A percentile compares a stretch with the other conserved stretches of the same genome.
These are phyloP conservation scores for Pouteria campechiana DNA, from an alignment of 179 eudicot species.

Conservation along the genomic window DNA sequence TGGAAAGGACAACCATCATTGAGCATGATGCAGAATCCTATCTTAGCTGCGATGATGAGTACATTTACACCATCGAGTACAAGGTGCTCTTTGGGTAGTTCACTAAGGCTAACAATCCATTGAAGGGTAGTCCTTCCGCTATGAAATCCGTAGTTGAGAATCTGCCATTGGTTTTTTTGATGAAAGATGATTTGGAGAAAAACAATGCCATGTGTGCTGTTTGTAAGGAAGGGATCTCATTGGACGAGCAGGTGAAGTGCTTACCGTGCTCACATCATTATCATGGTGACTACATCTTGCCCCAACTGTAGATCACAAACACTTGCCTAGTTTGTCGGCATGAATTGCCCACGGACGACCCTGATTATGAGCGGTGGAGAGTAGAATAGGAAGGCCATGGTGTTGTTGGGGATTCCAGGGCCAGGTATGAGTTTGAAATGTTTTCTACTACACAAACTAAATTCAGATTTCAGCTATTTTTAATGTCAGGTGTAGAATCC, in stretches of 20 bases:
- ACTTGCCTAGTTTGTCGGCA: constrained; percentile 89
- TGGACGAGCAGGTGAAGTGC: constrained; percentile 42
- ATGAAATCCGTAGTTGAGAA: constrained; percentile 48
- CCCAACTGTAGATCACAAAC: constrained; percentile 77
- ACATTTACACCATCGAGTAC: constrained; percentile 25
- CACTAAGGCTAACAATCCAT: constrained; percentile 32
- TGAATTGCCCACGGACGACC: constrained; percentile 90
- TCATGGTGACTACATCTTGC: constrained; percentile 79
- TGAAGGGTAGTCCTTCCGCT: constrained; percentile 74
- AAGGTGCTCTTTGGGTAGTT: constrained; percentile 61
- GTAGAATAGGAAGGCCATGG: too few relatives aligned
- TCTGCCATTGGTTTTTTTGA: constrained; percentile 41
- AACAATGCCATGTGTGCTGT: constrained; percentile 63
- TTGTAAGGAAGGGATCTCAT: constrained; percentile 61
- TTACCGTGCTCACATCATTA: constrained; percentile 79
- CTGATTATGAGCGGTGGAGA: constrained; percentile 66
- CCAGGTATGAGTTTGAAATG: too few relatives aligned
- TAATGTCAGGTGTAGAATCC: too few relatives aligned
- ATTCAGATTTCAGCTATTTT: too few relatives aligned
- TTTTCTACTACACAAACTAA: too few relatives aligned
- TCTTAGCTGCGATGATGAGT: too few relatives aligned
- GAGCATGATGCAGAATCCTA: constrained; percentile 17
- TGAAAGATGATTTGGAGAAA: constrained; percentile 29
- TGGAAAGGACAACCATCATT: constrained; percentile 15
- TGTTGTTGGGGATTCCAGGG: too few relatives aligned